Percentiles rank a stretch among this genome's conserved stretches.
Evolutionary conservation across 2,329 filamentous ascomycete genomes (phyloP).

Genomic region (Pyricularia grisea): DNA sequence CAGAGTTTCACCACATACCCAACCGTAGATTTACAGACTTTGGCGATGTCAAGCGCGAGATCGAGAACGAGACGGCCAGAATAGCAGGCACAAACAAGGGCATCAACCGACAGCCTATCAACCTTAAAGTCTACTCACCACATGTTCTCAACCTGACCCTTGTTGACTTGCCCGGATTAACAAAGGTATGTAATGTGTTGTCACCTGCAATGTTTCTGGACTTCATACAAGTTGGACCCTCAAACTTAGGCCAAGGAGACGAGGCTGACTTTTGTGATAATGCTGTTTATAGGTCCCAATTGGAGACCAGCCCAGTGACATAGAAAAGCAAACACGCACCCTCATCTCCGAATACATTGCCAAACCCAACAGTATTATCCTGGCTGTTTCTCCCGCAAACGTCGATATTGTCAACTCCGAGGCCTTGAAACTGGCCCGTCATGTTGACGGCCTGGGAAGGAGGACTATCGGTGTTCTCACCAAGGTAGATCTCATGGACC

Average conservation of each 20-base stretch:
- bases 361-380: slow-evolving; percentile 96
- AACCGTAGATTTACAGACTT: slow-evolving; percentile 98
- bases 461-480: slow-evolving; percentile 96
- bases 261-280: background rate
- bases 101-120: slow-evolving; percentile 95
- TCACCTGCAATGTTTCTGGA: background rate
- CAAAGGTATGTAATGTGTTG: slow-evolving; percentile 54
- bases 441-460: slow-evolving; percentile 96
- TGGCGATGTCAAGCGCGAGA: slow-evolving; percentile 96
- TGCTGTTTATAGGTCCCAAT: slow-evolving; percentile 29
- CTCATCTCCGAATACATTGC: slow-evolving; percentile 99
- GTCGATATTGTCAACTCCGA: slow-evolving; percentile 98
- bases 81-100: slow-evolving; percentile 95
- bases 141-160: slow-evolving; percentile 95
- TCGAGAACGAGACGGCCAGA: slow-evolving; percentile 88
- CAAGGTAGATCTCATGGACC: slow-evolving; percentile 98
- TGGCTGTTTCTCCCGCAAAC: slow-evolving; percentile 94
- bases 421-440: slow-evolving; percentile 87
- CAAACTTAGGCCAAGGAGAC: background rate
- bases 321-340: slow-evolving; percentile 72
- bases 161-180: slow-evolving; percentile 92
- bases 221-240: background rate
- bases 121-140: slow-evolving; percentile 94
- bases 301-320: slow-evolving; percentile 19
- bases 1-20: slow-evolving; percentile 93